Conservation (phyloP, 352 stramenopile species). For the Thalassiosira livingstoniorum region DNA sequence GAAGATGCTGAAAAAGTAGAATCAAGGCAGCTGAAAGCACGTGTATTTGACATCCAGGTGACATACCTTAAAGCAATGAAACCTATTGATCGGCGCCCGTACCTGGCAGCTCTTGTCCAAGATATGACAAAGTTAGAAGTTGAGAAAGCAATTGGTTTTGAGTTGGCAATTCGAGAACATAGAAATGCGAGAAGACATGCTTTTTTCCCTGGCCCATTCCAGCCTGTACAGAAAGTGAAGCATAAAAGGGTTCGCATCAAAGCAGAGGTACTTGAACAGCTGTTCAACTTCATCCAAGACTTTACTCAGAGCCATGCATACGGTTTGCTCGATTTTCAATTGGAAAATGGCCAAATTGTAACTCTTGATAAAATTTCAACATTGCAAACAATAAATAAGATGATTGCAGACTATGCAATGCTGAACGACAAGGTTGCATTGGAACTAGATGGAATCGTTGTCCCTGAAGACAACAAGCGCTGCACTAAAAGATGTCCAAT, state of each 20-base stretch:
- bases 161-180: not conserved
- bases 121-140: not conserved
- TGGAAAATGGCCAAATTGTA: not conserved
- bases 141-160: not conserved
- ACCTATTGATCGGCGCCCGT: not conserved
- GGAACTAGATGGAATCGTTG: not conserved
- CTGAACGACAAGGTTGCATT: not conserved
- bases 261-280: not conserved
- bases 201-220: not conserved
- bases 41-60: no score
- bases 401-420: not conserved
- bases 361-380: not conserved
- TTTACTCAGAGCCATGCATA: not conserved
- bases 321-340: not conserved
- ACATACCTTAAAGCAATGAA: no score
- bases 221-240: not conserved
- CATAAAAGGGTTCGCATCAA: not conserved
- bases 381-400: not conserved
- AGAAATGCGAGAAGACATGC: not conserved
- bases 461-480: not conserved
- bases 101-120: not conserved
- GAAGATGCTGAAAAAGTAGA: no score
- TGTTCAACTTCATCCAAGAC: not conserved
- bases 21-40: no score
- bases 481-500: not conserved